phyloP scores from a whole-genome alignment of 192 early-diverging fungal species.

The Pilaira anomala region DNA sequence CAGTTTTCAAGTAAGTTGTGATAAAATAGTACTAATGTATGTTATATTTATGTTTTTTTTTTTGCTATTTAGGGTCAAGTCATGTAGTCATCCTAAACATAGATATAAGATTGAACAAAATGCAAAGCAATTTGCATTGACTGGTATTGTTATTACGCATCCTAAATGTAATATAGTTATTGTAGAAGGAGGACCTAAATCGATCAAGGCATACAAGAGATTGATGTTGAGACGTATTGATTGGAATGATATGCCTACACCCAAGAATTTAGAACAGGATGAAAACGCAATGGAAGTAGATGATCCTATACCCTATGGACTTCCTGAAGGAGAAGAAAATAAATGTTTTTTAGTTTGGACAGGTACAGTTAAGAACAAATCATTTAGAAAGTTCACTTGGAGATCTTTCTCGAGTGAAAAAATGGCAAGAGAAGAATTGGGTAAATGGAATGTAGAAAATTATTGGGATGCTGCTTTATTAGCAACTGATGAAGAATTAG shows the following conservation, averaged over 20 bases:
- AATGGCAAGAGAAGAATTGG: conserved; percentile 69
- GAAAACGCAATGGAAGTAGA: conserved; percentile 39
- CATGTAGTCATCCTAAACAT: conserved; percentile 78
- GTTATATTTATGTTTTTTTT: neutral
- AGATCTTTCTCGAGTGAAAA: conserved; percentile 70
- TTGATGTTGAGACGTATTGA: conserved; percentile 94
- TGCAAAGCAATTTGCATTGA: conserved; percentile 81
- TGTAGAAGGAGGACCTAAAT: conserved; percentile 91
- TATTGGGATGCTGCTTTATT: conserved; percentile 83
- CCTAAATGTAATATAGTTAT: conserved; percentile 76
- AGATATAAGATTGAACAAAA: conserved; percentile 89
- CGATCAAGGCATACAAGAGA: conserved; percentile 90
- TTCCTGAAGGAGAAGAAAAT: conserved; percentile 58
- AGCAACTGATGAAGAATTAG: conserved; percentile 48
- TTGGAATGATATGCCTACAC: conserved; percentile 68
- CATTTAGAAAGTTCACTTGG: conserved; percentile 77
- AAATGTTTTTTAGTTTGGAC: conserved; percentile 93
- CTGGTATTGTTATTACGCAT: conserved; percentile 75
- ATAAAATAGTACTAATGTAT: neutral
- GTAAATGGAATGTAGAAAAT: conserved; percentile 66
- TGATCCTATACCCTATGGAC: conserved; percentile 40
- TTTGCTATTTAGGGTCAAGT: conserved; percentile 57
- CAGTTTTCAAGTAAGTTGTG: conserved; percentile 74
- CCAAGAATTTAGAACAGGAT: conserved; percentile 29
- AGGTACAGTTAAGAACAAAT: conserved; percentile 73